Base-by-base conservation (phyloP, 202 grass and related monocot species). In the Cymbopogon flexuosus region DNA sequence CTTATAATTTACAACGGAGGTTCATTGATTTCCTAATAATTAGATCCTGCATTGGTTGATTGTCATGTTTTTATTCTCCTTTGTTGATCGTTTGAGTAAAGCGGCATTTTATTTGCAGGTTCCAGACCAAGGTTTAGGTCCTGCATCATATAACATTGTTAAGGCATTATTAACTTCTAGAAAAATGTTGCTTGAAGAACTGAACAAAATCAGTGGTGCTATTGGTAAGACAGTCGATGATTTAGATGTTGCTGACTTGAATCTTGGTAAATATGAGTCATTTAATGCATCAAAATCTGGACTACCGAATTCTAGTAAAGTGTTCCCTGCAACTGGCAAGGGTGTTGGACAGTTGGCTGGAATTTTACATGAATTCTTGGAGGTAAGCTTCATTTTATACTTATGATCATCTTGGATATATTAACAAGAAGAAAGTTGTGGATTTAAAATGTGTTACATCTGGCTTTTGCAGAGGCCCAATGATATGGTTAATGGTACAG, bases 331-430 rank as follows among this genome's bases (percentile, higher is more conserved):
- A 79, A 87, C 83, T 78, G 89, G 82, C 18, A 95, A 89, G 82
- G 92, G 90, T 80, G 96, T 93, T 70, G 90, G 96, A 21, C 92
- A 93, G 21, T 75, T 93, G 62, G 88, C 88, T 84, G 90, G 90
- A 79, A 99, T 99, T 86, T 86, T 95, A 62, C 88, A 99, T 71
- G 93, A 95, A 19, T 87, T 90, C 88, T 91, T 99, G 42, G 90
- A 99, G 96, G 96, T 95, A 86, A 52, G n/a, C 46, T 70, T 72
- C 54, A 22, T 83, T 52, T 46, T 42, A 33, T 68, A 29, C 58
- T 68, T 68, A 29, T 41, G 51, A 24, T 15, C 40, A 79, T 79
- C 69, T 62, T 49, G 22, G 46, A 74, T 76, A 15, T 21, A 8
- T 79, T 74, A 27, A 62, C 67, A 69, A 72, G 69, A 69, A 72